Evolutionary conservation across 306 rosid genomes (phyloP).

Genomic region (Nissolia schottii): DNA sequence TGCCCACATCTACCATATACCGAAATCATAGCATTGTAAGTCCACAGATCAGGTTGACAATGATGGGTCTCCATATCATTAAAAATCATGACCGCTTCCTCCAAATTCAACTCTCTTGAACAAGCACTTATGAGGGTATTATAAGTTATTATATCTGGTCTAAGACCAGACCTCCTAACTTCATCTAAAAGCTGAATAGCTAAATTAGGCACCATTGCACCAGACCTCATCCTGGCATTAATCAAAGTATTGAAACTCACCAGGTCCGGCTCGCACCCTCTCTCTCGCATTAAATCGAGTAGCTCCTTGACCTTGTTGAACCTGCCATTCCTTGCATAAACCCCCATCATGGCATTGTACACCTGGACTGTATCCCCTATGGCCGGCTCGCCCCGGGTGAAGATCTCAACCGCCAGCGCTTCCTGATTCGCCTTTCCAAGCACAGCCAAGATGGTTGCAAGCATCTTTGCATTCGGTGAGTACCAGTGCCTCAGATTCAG

Average conservation of each 20-base stretch:
- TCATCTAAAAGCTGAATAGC: conserved; percentile 64
- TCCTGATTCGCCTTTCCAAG: conserved; percentile 92
- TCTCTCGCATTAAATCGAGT: conserved; percentile 62
- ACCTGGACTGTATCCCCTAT: conserved; percentile 69
- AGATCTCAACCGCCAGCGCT: conserved; percentile 73
- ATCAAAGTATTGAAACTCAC: conserved; percentile 89
- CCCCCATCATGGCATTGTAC: conserved; percentile 94
- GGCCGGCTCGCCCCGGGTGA: conserved; percentile 50
- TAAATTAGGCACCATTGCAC: conserved; percentile 58
- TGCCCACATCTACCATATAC: conserved; percentile 83
- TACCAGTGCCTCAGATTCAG: conserved; percentile 80
- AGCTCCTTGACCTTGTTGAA: conserved; percentile 54
- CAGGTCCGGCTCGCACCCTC: conserved; percentile 84
- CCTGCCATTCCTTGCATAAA: conserved; percentile 70
- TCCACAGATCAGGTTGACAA: conserved; percentile 94
- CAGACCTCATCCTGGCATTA: conserved; percentile 75
- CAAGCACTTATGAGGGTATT: conserved; percentile 92
- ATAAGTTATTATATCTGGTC: conserved; percentile 82
- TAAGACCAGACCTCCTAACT: conserved; percentile 71
- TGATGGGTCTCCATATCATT: conserved; percentile 57
- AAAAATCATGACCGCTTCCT: conserved; percentile 63
- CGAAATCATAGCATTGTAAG: conserved; percentile 95
- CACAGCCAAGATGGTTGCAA: conserved; percentile 77
- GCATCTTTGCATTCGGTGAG: conserved; percentile 87
- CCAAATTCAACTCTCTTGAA: conserved; percentile 75